These are phyloP conservation scores for Penicillium sp. DNA, from an alignment of 2,329 filamentous ascomycete species.

Conservation along the genomic window DNA sequence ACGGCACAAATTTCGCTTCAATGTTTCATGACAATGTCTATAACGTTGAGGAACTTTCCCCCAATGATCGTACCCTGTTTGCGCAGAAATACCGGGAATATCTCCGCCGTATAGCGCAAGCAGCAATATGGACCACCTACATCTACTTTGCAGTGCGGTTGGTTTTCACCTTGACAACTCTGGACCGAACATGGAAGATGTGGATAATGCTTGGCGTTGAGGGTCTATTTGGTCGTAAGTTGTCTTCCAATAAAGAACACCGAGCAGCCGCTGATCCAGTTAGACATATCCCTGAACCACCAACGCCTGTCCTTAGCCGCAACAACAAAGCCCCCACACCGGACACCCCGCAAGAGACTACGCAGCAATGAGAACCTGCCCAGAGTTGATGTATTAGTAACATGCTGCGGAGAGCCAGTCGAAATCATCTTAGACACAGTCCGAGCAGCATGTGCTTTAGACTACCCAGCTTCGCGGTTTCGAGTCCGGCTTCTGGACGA, in stretches of 20 bases:
- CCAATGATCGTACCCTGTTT: slow-evolving; percentile 14
- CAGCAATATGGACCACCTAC: slow-evolving; percentile 20
- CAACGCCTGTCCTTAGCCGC: slow-evolving; percentile 27
- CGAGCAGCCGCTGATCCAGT: not conserved
- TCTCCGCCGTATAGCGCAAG: slow-evolving; percentile 18
- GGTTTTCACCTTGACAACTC: slow-evolving; percentile 9
- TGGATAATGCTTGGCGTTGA: slow-evolving; percentile 32
- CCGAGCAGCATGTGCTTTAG: slow-evolving; percentile 54
- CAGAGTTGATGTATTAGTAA: slow-evolving; percentile 56
- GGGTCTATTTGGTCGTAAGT: slow-evolving; percentile 27
- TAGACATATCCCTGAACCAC: slow-evolving; percentile 26
- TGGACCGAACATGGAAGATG: slow-evolving; percentile 24
- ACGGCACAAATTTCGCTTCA: slow-evolving; percentile 7
- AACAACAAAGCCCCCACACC: slow-evolving; percentile 7
- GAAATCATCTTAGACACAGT: slow-evolving; percentile 59
- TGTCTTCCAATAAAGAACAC: not conserved
- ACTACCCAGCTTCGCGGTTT: slow-evolving; percentile 56
- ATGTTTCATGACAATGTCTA: slow-evolving; percentile 13
- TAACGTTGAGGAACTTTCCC: slow-evolving; percentile 25
- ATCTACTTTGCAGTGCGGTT: slow-evolving; percentile 26
- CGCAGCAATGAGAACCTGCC: slow-evolving; percentile 49
- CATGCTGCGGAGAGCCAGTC: slow-evolving; percentile 59
- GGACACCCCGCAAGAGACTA: slow-evolving; percentile 23
- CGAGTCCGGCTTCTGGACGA: slow-evolving; percentile 60
- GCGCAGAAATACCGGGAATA: slow-evolving; percentile 19